Conservation (phyloP, 805 yeast species). For the Nakazawaea peltata region DNA sequence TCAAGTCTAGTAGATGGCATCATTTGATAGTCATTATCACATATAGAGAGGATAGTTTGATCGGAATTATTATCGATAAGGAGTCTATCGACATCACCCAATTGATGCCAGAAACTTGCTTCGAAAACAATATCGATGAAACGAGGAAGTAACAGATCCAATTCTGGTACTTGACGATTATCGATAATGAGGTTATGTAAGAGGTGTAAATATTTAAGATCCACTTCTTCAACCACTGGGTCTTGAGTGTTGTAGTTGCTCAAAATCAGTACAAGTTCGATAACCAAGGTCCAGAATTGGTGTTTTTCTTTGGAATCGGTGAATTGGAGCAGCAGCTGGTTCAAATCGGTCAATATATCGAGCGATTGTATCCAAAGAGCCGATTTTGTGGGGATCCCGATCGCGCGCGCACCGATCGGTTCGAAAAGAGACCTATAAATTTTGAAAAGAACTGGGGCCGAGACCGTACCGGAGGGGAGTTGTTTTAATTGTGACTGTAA, state of each 20-base stretch:
- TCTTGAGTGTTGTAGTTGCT: conserved; percentile 26
- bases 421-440: conserved; percentile 44
- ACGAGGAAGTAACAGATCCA: conserved; percentile 1
- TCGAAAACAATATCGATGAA: conserved; percentile 44
- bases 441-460: conserved; percentile 36
- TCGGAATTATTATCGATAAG: not conserved
- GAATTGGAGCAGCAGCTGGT: conserved; percentile 18
- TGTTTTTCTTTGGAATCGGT: conserved; percentile 14
- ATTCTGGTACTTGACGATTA: too few species aligned
- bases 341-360: conserved; percentile 27
- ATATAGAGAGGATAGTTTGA: not conserved
- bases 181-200: not conserved
- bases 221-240: conserved; percentile 32
- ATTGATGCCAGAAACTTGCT: conserved; percentile 51
- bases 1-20: not conserved
- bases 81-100: conserved; percentile 49
- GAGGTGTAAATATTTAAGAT: conserved; percentile 32
- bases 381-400: conserved; percentile 21
- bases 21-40: not conserved
- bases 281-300: conserved; percentile 30
- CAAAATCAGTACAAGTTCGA: conserved; percentile 32
- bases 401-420: conserved; percentile 35
- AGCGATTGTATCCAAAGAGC: conserved; percentile 53
- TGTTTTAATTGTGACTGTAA: too few species aligned
- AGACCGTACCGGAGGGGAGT: too few species aligned